Evolutionary conservation across 2,329 filamentous ascomycete genomes (phyloP), one percentile per base, ranked within the genome.

Genomic region (Cladobotryum protrusum): DNA sequence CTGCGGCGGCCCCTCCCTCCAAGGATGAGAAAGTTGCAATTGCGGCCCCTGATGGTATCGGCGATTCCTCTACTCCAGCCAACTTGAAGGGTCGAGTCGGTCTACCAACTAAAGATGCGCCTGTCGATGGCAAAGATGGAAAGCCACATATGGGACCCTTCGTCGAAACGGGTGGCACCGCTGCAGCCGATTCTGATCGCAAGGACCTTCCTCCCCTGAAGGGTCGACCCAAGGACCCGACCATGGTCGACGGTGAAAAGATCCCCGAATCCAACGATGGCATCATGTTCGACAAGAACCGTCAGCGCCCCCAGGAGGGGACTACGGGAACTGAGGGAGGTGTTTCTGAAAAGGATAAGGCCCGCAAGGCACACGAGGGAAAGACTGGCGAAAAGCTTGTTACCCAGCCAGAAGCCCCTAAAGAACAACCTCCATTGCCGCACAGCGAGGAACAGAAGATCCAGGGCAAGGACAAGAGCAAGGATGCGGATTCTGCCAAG

Each of bases 61-160:
- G 20, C n/a, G 62, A 64, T 17, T 45, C 55, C 9, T 52, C 62
- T 11, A 47, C 57, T 13, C 51, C 59, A n/a, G 59, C 63, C 41
- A 55, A 55, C 40, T 56, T 60, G 20, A 71, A 69, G 54, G 54
- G 52, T 37, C 70, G 69, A 47, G 62, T 63, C 46, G 62, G 64
- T 29, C 52, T 71, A 9, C 73, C 74, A 32, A 76, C 72, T 50
- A 90, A 90, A 66, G 85, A 93, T 72, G 89, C 87, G 49, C 92
- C 92, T 0, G 85, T 96, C 17, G 93, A 97, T 65, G 91, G 91
- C 42, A 86, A 87, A 60, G 93, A 97, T 71, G 93, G 93, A 43
- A 93, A 91, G 71, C 93, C 93, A 43, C 92, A 96, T 64, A 82
- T 85, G 17, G 93, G 93, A 2, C 93, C 93, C 5, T 85, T 82